A percentile compares a stretch with the other conserved stretches of the same genome.
Conservation (phyloP, 345 rosid genomes). For the Rhodomyrtus tomentosa region DNA sequence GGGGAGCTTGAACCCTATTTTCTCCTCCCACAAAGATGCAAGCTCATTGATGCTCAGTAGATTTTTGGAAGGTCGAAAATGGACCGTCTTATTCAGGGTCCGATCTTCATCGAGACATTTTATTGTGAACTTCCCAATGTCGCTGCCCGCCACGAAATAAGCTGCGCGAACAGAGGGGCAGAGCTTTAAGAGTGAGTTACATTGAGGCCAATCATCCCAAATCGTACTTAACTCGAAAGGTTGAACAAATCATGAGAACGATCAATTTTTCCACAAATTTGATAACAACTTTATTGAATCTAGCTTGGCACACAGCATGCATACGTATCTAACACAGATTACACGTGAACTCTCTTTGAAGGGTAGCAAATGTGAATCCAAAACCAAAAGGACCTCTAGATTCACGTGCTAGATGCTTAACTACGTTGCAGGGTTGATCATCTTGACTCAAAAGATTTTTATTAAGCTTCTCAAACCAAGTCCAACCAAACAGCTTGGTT, state of each 20-base stretch:
- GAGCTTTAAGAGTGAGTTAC: neutral
- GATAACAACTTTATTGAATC: neutral
- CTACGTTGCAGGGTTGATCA: neutral
- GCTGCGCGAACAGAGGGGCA: conserved; percentile 13
- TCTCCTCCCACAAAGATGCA: conserved; percentile 53
- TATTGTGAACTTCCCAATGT: conserved; percentile 59
- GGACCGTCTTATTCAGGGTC: conserved; percentile 41
- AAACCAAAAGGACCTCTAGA: neutral
- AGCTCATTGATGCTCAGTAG: conserved; percentile 49
- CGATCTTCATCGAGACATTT: conserved; percentile 34
- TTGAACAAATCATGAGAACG: neutral
- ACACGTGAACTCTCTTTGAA: neutral
- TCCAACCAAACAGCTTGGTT: neutral
- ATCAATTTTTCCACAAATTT: neutral
- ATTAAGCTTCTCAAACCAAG: neutral
- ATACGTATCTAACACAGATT: neutral
- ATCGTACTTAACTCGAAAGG: neutral
- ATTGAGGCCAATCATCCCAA: neutral
- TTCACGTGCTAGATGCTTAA: neutral
- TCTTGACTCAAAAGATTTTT: neutral
- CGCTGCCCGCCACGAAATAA: conserved; percentile 50
- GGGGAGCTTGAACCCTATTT: conserved; percentile 36
- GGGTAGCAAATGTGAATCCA: neutral
- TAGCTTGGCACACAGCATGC: neutral
- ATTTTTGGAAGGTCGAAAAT: conserved; percentile 44